Percentiles rank a stretch among this genome's conserved stretches.
These are phyloP conservation scores for Ceratobasidium theobromae DNA, from an alignment of 1,284 basidiomycete genomes.

Conservation along the genomic window DNA sequence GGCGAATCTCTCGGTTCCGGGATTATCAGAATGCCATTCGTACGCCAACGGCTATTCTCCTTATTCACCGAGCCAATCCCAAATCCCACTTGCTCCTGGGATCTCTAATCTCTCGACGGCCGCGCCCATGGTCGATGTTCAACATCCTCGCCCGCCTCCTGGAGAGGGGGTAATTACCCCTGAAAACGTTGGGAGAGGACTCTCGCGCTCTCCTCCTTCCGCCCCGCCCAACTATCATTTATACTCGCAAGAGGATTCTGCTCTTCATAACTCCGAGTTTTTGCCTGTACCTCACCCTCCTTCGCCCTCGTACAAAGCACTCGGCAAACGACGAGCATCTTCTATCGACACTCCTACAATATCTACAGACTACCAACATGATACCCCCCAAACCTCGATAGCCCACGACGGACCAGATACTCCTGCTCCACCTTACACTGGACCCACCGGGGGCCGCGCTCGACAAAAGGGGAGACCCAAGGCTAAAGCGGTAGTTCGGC, in stretches of 20 bases:
- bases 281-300: slow-evolving; percentile 3
- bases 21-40: background rate
- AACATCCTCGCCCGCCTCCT: background rate
- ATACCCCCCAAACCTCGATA: background rate
- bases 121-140: background rate
- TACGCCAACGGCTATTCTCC: background rate
- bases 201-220: background rate
- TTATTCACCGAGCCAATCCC: background rate
- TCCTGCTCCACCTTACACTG: slow-evolving; percentile 13
- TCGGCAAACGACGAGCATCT: slow-evolving; percentile 32
- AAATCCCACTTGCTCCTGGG: background rate
- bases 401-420: background rate
- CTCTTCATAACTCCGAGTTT: background rate
- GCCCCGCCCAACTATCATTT: background rate
- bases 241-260: background rate
- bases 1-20: background rate
- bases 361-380: background rate
- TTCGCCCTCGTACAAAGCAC: slow-evolving; percentile 29
- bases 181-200: background rate
- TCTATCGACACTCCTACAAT: slow-evolving; percentile 10
- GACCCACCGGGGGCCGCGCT: background rate
- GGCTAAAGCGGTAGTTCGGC: slow-evolving; percentile 15
- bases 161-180: background rate
- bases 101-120: background rate
- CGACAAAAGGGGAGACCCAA: slow-evolving; percentile 14